Percentiles rank a stretch among this genome's conserved stretches.
Evolutionary conservation across 768 basidiomycete species (phyloP).

Genomic region (Hydnomerulius pinastri): DNA sequence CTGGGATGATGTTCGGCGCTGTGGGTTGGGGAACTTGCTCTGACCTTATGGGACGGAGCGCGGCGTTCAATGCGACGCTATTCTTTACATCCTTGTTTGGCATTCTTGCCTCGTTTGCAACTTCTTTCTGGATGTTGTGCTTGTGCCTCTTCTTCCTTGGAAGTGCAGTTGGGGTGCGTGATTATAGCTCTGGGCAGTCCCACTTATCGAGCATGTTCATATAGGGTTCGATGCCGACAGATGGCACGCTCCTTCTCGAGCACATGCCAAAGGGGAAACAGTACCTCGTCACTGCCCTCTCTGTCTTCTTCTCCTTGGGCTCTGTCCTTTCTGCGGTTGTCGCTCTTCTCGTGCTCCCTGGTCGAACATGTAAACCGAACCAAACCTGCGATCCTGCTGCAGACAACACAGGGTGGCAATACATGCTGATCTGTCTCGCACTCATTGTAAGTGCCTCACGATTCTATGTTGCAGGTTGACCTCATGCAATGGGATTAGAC

Average conservation of each 20-base stretch:
- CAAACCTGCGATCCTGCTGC: slow-evolving; percentile 61
- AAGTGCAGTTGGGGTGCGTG: slow-evolving; percentile 86
- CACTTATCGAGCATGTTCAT: slow-evolving; percentile 2
- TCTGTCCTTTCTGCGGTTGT: slow-evolving; percentile 84
- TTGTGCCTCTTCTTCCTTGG: slow-evolving; percentile 83
- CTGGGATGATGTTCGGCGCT: slow-evolving; percentile 97
- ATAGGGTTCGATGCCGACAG: slow-evolving; percentile 95
- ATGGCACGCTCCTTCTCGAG: slow-evolving; percentile 89
- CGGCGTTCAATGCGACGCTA: slow-evolving; percentile 91
- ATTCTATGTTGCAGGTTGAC: neutral
- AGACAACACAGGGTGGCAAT: slow-evolving; percentile 89
- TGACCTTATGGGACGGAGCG: slow-evolving; percentile 83
- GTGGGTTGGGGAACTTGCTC: slow-evolving; percentile 93
- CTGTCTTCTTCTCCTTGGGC: slow-evolving; percentile 95
- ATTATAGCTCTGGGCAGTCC: neutral
- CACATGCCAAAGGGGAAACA: slow-evolving; percentile 92
- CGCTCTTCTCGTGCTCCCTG: slow-evolving; percentile 77
- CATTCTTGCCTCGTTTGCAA: slow-evolving; percentile 71
- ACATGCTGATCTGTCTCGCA: slow-evolving; percentile 76
- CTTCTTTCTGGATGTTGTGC: slow-evolving; percentile 70
- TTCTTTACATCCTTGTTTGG: slow-evolving; percentile 92
- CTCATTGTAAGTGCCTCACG: slow-evolving; percentile 66
- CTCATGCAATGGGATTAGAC: slow-evolving; percentile 53
- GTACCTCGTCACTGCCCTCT: slow-evolving; percentile 88
- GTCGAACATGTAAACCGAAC: slow-evolving; percentile 59